Conservation (phyloP, 495 filamentous ascomycete species). For the Daldinia loculata region DNA sequence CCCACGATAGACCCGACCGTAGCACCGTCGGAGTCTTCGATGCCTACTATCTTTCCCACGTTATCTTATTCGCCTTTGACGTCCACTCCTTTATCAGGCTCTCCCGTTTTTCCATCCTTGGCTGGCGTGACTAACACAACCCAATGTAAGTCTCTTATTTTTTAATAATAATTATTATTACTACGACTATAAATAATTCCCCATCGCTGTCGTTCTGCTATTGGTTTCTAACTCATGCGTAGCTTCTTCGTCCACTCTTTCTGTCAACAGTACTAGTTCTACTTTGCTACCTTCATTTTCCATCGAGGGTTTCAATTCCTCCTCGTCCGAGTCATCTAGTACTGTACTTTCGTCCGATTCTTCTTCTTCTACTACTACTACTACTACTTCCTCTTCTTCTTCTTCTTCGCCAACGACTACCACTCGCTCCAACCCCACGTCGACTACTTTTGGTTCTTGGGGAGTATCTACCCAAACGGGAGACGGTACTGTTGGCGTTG, state of each 20-base stretch:
- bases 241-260: slow-evolving; percentile 51
- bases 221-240: slow-evolving; percentile 16
- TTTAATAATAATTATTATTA: neutral
- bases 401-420: slow-evolving; percentile 18
- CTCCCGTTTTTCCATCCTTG: slow-evolving; percentile 55
- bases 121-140: slow-evolving; percentile 53
- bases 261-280: slow-evolving; percentile 51
- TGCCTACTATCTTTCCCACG: slow-evolving; percentile 48
- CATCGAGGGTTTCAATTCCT: slow-evolving; percentile 26
- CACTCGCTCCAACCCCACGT: slow-evolving; percentile 16
- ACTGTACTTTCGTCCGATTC: slow-evolving; percentile 37
- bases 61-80: slow-evolving; percentile 52
- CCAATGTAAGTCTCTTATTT: slow-evolving; percentile 46
- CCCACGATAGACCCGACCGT: slow-evolving; percentile 46
- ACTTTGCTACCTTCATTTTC: slow-evolving; percentile 42
- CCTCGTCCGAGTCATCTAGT: slow-evolving; percentile 30
- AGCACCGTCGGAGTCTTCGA: slow-evolving; percentile 47
- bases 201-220: neutral
- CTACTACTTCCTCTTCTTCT: neutral
- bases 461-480: slow-evolving; percentile 19
- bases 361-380: slow-evolving; percentile 8
- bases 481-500: slow-evolving; percentile 16
- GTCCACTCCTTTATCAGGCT: slow-evolving; percentile 59
- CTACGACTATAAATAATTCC: neutral
- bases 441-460: slow-evolving; percentile 15